Base-by-base conservation (phyloP, 2,329 filamentous ascomycete species). In the Xylaria hypoxylon region DNA sequence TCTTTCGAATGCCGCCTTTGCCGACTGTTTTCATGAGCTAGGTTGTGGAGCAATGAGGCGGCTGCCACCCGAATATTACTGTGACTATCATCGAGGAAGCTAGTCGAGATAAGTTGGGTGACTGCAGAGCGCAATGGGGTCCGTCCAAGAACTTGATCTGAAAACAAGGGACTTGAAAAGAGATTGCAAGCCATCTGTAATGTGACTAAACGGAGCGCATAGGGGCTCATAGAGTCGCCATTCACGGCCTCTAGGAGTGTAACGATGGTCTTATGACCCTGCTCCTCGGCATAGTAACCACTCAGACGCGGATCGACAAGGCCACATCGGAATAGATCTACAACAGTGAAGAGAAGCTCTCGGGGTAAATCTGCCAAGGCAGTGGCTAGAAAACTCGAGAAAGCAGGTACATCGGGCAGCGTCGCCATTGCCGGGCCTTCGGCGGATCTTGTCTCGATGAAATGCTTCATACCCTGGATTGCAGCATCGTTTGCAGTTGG, bases 181-280 rank as follows among this genome's bases (percentile, higher is more conserved):
- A 97, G 83, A 74, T 97, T 97, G 80, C 93, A 96, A 1, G 88
- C 86, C 74, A 95, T 86, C 72, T 97, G 94, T 24, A 97, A 80
- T 0, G 93, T 91, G 17, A 97, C 92, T 1, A 97, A 87, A 15
- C 93, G 90, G 1, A 96, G 85, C 4, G 92, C 90, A 76, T 97
- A 97, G 0, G 93, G 93, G 45, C 89, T 92, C 0, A 81, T 78
- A 8, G 81, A 75, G 35, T 86, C 82, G 5, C 81, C 77, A 69
- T 86, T 89, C 50, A 93, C 86, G 42, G 87, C 80, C 2, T 85
- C 79, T 2, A 93, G 77, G 2, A 97, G 79, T 0, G 86, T 81
- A 38, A 84, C 76, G 15, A 95, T 81, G 0, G 91, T 93, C 59
- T 80, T 79, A 64, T 92, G 89, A 8, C 82, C 82, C 17, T 82